These are phyloP conservation scores for Dissophora ornata DNA, from an alignment of 192 early-diverging fungal species.

Conservation along the genomic window DNA sequence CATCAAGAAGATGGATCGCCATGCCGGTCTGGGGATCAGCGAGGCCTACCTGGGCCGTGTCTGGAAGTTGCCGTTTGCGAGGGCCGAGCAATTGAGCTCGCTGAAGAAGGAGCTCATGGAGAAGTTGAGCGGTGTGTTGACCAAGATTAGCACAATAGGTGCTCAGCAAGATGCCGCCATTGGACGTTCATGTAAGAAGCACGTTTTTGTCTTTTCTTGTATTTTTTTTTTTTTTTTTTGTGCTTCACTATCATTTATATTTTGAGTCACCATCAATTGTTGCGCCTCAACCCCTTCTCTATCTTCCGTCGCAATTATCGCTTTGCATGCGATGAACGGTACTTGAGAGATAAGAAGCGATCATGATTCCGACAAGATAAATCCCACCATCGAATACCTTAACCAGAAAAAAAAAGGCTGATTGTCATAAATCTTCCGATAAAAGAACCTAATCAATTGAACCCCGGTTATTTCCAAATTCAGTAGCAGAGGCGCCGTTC, in stretches of 20 bases:
- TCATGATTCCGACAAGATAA: too few relatives aligned
- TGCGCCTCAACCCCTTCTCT: background rate
- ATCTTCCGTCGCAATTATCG: background rate
- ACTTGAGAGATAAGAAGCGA: conserved; percentile 1
- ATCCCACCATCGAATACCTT: background rate
- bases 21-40: conserved; percentile 78
- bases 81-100: conserved; percentile 68
- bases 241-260: too few relatives aligned
- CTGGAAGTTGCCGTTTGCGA: conserved; percentile 71
- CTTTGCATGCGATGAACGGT: too few relatives aligned
- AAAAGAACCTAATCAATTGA: background rate
- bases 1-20: conserved; percentile 88
- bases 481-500: conserved; percentile 20
- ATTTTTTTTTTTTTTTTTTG: conserved; percentile 19
- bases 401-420: background rate
- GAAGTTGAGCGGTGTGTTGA: conserved; percentile 59
- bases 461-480: background rate
- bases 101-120: conserved; percentile 81
- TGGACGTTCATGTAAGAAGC: conserved; percentile 47
- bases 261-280: conserved; percentile 18
- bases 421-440: conserved; percentile 22
- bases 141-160: conserved; percentile 23
- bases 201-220: conserved; percentile 4
- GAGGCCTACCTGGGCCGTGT: conserved; percentile 74
- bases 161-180: conserved; percentile 26